Base-by-base conservation (phyloP, 495 filamentous ascomycete species). In the Aspergillus ostianus region DNA sequence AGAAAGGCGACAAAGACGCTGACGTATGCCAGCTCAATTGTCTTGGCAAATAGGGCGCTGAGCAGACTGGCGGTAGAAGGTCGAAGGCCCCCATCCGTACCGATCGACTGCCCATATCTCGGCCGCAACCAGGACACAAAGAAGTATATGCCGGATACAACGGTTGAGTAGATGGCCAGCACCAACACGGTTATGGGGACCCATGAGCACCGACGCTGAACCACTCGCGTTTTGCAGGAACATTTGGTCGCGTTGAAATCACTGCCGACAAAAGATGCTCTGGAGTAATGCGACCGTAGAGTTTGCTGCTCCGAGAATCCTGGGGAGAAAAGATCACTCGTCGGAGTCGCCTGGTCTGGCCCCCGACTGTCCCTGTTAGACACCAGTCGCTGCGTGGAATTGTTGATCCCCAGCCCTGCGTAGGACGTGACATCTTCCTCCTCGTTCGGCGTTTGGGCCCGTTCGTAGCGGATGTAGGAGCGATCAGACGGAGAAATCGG, bases 11-110 rank as follows among this genome's bases (percentile, higher is more conserved):
- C 87, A 61, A 89, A 89, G 2, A 91, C 86, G 0, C 89, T 90
- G 18, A 91, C 88, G 66, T 90, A 93, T 0, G 86, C 82, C 61
- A 90, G 66, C 70, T 93, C 90, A 53, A 92, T 89, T 0, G 83
- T 84, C 71, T 90, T 92, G 2, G 88, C 87, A 57, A 90, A 76
- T 12, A 88, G 67, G 0, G 86, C 79, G 53, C 80, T 87, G 0
- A 92, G 65, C 9, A 89, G 57, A 41, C 79, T 84, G 0, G 88
- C 88, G 0, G 82, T 86, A 0, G 82, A 78, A 0, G 83, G 79
- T 0, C 71, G 71, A 18, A 91, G 51, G 0, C 68, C 63, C 2
- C 79, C 79, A 10, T 77, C 69, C 0, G 68, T 73, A 7, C 79
- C 75, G 41, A 92, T 80, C 10, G 36, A 63, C 5, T 71, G 70